Evolutionary conservation across 1,284 basidiomycete genomes (phyloP).

Genomic region (Hypsizygus ulmarius): DNA sequence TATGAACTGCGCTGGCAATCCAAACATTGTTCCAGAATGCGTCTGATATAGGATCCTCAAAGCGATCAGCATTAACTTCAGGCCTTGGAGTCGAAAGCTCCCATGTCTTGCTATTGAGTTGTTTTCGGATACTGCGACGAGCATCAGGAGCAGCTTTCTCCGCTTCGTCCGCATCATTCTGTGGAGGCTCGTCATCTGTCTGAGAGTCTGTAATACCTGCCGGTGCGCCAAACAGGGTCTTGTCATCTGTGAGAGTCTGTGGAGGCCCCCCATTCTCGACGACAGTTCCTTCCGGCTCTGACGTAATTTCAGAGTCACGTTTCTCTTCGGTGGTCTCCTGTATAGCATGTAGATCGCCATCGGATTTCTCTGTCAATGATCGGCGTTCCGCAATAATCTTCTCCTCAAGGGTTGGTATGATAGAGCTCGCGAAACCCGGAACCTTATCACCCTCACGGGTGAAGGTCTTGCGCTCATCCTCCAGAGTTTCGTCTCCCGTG

Average conservation of each 20-base stretch:
- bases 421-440: slow-evolving; percentile 60
- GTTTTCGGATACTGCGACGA: slow-evolving; percentile 52
- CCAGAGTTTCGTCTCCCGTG: slow-evolving; percentile 40
- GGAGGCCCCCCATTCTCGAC: slow-evolving; percentile 11
- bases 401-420: slow-evolving; percentile 75
- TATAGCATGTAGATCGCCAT: slow-evolving; percentile 12
- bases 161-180: slow-evolving; percentile 48
- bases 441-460: slow-evolving; percentile 50
- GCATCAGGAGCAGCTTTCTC: slow-evolving; percentile 51
- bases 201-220: slow-evolving; percentile 48
- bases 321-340: slow-evolving; percentile 15
- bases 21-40: slow-evolving; percentile 88
- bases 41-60: slow-evolving; percentile 86
- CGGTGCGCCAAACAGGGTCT: slow-evolving; percentile 50
- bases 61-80: slow-evolving; percentile 70
- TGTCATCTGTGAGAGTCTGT: slow-evolving; percentile 40
- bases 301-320: slow-evolving; percentile 7
- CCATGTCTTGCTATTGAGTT: slow-evolving; percentile 53
- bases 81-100: slow-evolving; percentile 67
- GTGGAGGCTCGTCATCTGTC: slow-evolving; percentile 46
- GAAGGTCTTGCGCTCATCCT: slow-evolving; percentile 54
- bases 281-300: slow-evolving; percentile 6
- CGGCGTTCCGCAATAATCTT: slow-evolving; percentile 48
- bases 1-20: slow-evolving; percentile 81
- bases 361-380: slow-evolving; percentile 29